Percentiles rank a stretch among this genome's conserved stretches.
These are phyloP conservation scores for Chenopodium quinoa DNA, from an alignment of 148 eudicot species.

Conservation along the genomic window DNA sequence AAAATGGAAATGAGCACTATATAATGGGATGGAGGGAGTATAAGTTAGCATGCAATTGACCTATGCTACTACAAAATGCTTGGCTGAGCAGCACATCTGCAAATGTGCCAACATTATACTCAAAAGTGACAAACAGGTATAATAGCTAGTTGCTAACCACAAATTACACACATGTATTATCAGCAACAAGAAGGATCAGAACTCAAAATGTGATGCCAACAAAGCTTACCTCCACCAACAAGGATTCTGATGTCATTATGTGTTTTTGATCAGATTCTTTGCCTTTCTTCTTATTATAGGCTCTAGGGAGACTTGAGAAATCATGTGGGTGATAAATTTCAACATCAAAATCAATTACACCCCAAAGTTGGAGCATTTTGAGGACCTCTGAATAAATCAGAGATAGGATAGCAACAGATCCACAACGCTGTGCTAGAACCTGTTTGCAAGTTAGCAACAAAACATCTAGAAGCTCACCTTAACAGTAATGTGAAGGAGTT, in stretches of 20 bases:
- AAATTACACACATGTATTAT: not conserved
- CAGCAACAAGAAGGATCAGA: not conserved
- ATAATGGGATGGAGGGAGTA: not conserved
- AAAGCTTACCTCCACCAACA: constrained; percentile 61
- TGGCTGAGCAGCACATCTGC: not conserved
- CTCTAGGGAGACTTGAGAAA: constrained; percentile 65
- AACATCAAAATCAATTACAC: constrained; percentile 72
- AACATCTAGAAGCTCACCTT: not conserved
- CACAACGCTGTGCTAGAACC: constrained; percentile 84
- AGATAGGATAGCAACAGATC: constrained; percentile 68
- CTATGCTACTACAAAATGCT: not conserved
- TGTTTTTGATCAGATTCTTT: constrained; percentile 69
- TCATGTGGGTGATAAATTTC: constrained; percentile 74
- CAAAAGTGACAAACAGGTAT: not conserved
- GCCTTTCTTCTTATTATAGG: constrained; percentile 67
- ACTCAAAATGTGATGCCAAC: not conserved
- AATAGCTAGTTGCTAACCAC: not conserved
- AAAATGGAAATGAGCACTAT: too few relatives aligned
- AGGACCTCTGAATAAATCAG: constrained; percentile 77
- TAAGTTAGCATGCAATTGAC: not conserved
- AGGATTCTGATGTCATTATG: constrained; percentile 65
- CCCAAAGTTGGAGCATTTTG: constrained; percentile 69
- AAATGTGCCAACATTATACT: not conserved
- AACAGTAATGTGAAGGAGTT: not conserved
- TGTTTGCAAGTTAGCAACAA: constrained; percentile 23